These are phyloP conservation scores for Staphylotrichum tortipilum DNA, from an alignment of 495 filamentous ascomycete species.

Conservation along the genomic window DNA sequence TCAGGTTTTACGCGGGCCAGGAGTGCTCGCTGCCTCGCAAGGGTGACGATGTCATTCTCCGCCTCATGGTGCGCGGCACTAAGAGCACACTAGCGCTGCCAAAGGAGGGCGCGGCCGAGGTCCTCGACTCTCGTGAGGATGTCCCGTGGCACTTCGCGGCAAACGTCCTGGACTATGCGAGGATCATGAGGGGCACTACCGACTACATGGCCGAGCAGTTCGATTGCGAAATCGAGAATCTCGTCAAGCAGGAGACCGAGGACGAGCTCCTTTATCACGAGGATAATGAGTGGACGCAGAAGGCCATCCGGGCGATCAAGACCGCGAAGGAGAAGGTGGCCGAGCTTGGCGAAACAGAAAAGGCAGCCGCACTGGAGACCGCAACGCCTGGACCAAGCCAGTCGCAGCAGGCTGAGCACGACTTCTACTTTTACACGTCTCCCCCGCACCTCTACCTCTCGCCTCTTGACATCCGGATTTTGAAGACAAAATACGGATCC, in stretches of 20 bases:
- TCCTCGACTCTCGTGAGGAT: slow-evolving; percentile 56
- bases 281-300: slow-evolving; percentile 82
- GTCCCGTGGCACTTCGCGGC: slow-evolving; percentile 92
- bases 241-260: slow-evolving; percentile 68
- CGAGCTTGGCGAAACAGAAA: slow-evolving; percentile 19
- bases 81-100: slow-evolving; percentile 82
- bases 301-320: slow-evolving; percentile 62
- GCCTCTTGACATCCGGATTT: slow-evolving; percentile 87
- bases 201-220: slow-evolving; percentile 79
- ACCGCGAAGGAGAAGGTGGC: slow-evolving; percentile 63
- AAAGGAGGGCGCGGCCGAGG: slow-evolving; percentile 64
- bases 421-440: slow-evolving; percentile 85
- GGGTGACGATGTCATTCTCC: slow-evolving; percentile 80
- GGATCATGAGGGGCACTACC: slow-evolving; percentile 89
- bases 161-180: slow-evolving; percentile 87
- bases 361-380: neutral
- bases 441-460: slow-evolving; percentile 88
- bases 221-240: slow-evolving; percentile 63
- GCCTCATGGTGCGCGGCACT: slow-evolving; percentile 68
- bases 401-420: slow-evolving; percentile 23
- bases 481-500: slow-evolving; percentile 79
- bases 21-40: slow-evolving; percentile 70
- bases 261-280: slow-evolving; percentile 92
- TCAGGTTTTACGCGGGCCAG: slow-evolving; percentile 85
- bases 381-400: neutral